These are phyloP conservation scores for Penicillium sclerotiorum DNA, from an alignment of 2,329 filamentous ascomycete genomes.

Conservation along the genomic window DNA sequence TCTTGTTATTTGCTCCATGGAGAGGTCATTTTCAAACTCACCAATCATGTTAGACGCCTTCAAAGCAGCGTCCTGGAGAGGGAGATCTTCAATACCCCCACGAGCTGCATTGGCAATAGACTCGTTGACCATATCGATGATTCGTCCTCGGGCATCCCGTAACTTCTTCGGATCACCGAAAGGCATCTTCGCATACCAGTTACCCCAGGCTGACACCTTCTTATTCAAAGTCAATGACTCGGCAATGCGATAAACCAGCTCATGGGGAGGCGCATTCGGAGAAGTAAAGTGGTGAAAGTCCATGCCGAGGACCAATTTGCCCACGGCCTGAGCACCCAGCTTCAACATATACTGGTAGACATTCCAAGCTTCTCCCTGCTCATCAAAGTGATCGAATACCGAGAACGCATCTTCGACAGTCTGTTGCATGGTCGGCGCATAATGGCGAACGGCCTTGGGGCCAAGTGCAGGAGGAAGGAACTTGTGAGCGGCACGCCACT, in stretches of 20 bases:
- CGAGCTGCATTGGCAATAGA: conserved; percentile 20
- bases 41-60: conserved; percentile 24
- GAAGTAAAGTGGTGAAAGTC: conserved; percentile 50
- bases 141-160: conserved; percentile 1
- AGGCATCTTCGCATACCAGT: conserved; percentile 60
- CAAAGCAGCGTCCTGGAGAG: conserved; percentile 23
- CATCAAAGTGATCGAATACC: conserved; percentile 54
- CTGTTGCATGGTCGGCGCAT: conserved; percentile 62
- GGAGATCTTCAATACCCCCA: conserved; percentile 21
- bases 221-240: conserved; percentile 60
- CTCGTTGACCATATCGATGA: conserved; percentile 22
- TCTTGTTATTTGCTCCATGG: too few species aligned
- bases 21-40: conserved; percentile 7
- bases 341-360: conserved; percentile 56
- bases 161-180: conserved; percentile 55
- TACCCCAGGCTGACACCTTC: conserved; percentile 56
- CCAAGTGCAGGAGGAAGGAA: conserved; percentile 43
- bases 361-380: conserved; percentile 49
- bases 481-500: conserved; percentile 57
- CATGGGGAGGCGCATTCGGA: conserved; percentile 52
- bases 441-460: conserved; percentile 36
- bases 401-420: conserved; percentile 56
- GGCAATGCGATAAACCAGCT: conserved; percentile 56
- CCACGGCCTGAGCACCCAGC: conserved; percentile 48
- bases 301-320: conserved; percentile 48